Conservation (phyloP, 805 yeast genomes). For the Hanseniaspora thailandica region DNA sequence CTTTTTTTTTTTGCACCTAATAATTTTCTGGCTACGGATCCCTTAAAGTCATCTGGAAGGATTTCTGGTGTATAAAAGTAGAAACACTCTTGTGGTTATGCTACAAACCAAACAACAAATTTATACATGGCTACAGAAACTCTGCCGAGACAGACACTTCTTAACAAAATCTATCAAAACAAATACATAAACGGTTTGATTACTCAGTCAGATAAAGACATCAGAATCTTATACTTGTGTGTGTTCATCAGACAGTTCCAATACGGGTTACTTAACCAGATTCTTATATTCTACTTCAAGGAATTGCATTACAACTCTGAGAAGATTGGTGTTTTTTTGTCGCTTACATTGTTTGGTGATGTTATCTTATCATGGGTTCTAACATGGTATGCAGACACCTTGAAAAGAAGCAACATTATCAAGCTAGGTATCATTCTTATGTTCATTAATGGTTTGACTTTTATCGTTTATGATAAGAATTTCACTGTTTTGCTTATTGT, state of each 20-base stretch:
- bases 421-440: constrained; percentile 53
- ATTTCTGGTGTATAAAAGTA: too few species aligned
- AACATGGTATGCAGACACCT: constrained; percentile 63
- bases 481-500: constrained; percentile 50
- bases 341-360: constrained; percentile 69
- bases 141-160: not conserved
- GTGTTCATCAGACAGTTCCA: constrained; percentile 61
- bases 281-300: constrained; percentile 54
- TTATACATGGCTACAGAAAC: not conserved
- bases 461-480: constrained; percentile 40
- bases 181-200: constrained; percentile 6
- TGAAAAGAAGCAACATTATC: constrained; percentile 61
- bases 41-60: too few species aligned
- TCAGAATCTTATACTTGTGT: constrained; percentile 52
- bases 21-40: too few species aligned
- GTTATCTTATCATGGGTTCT: constrained; percentile 55
- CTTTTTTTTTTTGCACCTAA: too few species aligned
- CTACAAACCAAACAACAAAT: not conserved
- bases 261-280: constrained; percentile 70
- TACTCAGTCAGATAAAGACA: constrained; percentile 37
- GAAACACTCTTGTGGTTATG: too few species aligned
- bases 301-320: constrained; percentile 44
- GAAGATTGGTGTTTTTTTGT: constrained; percentile 67
- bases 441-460: constrained; percentile 54
- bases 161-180: not conserved